Percentiles rank a stretch among this genome's conserved stretches.
Evolutionary conservation across 2,329 filamentous ascomycete genomes (phyloP).

Genomic region (Claviceps spartinae): DNA sequence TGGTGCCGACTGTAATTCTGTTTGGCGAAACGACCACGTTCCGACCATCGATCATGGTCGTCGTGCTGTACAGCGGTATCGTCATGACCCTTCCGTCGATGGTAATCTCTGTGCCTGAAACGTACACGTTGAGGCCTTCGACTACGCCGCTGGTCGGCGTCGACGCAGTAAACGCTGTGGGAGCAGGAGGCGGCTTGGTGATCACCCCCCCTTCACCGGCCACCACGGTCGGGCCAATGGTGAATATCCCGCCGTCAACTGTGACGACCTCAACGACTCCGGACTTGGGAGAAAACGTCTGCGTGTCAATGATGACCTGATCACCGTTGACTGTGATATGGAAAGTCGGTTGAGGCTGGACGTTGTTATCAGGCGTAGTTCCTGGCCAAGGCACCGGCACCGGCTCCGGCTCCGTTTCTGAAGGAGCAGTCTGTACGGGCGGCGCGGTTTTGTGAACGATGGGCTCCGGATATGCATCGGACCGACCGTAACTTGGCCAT

Average conservation of each 20-base stretch:
- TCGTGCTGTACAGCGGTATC: constrained; percentile 23
- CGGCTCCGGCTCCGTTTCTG: not conserved
- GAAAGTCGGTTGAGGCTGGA: constrained; percentile 14
- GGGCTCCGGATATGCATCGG: constrained; percentile 1
- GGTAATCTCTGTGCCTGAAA: constrained; percentile 27
- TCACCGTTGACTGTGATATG: constrained; percentile 30
- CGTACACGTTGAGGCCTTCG: constrained; percentile 25
- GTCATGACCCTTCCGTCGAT: constrained; percentile 30
- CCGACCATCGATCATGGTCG: constrained; percentile 20
- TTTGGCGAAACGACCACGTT: constrained; percentile 22
- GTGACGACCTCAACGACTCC: constrained; percentile 28
- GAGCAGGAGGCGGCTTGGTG: constrained; percentile 23
- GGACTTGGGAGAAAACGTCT: constrained; percentile 28
- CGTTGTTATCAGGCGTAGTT: not conserved
- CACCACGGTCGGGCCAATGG: constrained; percentile 32
- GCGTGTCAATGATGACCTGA: constrained; percentile 32
- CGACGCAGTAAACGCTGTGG: constrained; percentile 17
- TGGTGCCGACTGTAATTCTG: constrained; percentile 20
- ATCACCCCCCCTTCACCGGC: constrained; percentile 31
- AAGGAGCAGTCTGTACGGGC: too few species aligned
- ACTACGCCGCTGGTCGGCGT: constrained; percentile 25
- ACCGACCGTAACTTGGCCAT: constrained; percentile 19
- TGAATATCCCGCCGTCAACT: constrained; percentile 29
- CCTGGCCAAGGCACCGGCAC: not conserved
- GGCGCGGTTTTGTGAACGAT: constrained; percentile 10